Evolutionary conservation across 2,329 filamentous ascomycete genomes (phyloP).

Genomic region (Sclerotinia glacialis): DNA sequence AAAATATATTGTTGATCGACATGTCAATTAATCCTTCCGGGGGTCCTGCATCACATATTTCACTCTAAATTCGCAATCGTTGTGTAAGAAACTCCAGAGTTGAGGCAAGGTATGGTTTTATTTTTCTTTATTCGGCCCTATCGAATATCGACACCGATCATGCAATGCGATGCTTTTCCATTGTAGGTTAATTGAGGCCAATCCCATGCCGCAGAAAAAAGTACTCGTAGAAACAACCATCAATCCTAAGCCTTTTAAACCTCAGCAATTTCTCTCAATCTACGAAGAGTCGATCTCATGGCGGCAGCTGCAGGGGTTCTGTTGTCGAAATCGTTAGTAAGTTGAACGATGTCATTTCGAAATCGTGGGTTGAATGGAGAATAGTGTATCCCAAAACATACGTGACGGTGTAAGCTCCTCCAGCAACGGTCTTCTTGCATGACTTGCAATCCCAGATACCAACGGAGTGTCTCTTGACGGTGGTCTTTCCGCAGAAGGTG

Average conservation of each 20-base stretch:
- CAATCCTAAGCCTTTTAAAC: constrained; percentile 57
- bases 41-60: constrained; percentile 7
- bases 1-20: not conserved
- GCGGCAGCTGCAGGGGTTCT: constrained; percentile 91
- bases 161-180: constrained; percentile 20
- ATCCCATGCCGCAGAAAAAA: constrained; percentile 22
- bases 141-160: constrained; percentile 22
- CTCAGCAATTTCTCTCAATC: constrained; percentile 96
- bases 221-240: constrained; percentile 18
- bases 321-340: constrained; percentile 10
- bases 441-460: constrained; percentile 97
- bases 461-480: constrained; percentile 84
- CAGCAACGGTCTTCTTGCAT: constrained; percentile 91
- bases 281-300: constrained; percentile 93
- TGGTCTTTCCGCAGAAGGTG: constrained; percentile 98
- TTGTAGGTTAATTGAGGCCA: too few relatives aligned
- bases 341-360: not conserved
- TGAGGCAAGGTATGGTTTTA: constrained; percentile 20
- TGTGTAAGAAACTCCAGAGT: not conserved
- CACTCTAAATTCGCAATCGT: constrained; percentile 9
- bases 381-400: constrained; percentile 55
- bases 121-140: constrained; percentile 18
- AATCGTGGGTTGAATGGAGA: not conserved
- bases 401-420: constrained; percentile 94
- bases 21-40: constrained; percentile 5